Conservation (phyloP, 192 early-diverging fungal species). For the Rhizophagus sp. region DNA sequence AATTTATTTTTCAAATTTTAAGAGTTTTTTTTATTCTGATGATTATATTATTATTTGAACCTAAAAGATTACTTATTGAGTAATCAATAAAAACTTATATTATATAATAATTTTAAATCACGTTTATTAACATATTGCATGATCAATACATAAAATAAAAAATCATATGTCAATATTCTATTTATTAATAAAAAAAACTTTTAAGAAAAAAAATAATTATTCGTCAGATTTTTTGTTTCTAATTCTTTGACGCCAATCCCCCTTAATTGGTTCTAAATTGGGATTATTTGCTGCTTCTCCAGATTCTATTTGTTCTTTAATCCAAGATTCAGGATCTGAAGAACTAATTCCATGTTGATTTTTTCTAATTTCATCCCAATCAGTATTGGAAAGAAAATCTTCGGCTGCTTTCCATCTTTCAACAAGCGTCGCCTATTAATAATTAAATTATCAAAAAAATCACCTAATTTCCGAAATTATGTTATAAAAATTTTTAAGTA, state of each 20-base stretch:
- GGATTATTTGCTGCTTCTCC: constrained; percentile 19
- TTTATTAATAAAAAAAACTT: neutral
- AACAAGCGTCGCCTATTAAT: constrained; percentile 12
- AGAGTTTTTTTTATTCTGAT: no score
- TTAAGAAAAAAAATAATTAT: neutral
- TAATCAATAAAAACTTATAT: no score
- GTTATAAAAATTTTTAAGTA: neutral
- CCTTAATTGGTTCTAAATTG: constrained; percentile 21
- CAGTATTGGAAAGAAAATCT: constrained; percentile 16
- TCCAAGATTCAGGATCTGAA: constrained; percentile 14
- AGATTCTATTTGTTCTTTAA: constrained; percentile 19
- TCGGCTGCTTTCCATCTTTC: constrained; percentile 19
- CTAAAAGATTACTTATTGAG: no score
- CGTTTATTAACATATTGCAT: no score
- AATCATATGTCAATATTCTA: neutral
- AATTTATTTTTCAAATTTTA: no score
- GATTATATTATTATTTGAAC: no score
- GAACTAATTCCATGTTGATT: neutral
- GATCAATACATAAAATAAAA: no score
- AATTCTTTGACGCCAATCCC: constrained; percentile 17
- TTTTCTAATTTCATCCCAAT: constrained; percentile 7
- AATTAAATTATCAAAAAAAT: neutral
- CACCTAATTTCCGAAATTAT: neutral
- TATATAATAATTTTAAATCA: no score
- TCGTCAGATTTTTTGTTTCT: constrained; percentile 10